Evolutionary conservation across 1,284 basidiomycete genomes (phyloP), one percentile per base, ranked within the genome.

Genomic region (Porogramme epimiltina): DNA sequence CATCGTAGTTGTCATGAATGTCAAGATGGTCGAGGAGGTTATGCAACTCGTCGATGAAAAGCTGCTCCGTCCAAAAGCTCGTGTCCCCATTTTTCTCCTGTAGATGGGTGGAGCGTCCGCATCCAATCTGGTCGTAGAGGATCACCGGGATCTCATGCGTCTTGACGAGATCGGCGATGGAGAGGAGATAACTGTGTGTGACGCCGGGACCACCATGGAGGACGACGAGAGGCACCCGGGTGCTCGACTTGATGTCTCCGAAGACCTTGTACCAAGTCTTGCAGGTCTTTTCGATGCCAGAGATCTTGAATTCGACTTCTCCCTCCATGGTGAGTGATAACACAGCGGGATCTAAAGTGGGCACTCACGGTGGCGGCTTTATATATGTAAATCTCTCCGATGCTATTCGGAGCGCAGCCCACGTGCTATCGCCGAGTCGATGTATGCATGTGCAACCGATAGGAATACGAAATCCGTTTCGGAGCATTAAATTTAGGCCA

Each of bases 1-100:
- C 54, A 55, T 73, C 70, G 57, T 72, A 80, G 38, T 70, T 55
- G 16, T 66, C 59, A 19, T 61, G 41, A 40, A 80, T 70, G 0
- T 65, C 64, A 1, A 82, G 64, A 40, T 74, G 62, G 5, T 49
- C 23, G 11, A 80, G 55, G 0, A 82, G 58, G 52, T 73, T 76
- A n/a, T 74, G 70, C 9, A 82, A 70, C 60, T 82, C 76, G 51
- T 75, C 70, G 55, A 80, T 63, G 63, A 80, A 81, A 11, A 81
- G 69, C 16, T 75, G 67, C 8, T 70, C 60, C 3, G 72, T 76
- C 79, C 79, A 81, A 60, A 80, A 80, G 0, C 53, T 52, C 16
- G 54, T 54, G 2, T 67, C 65, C 16, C 55, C 67, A 8, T 53
- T 36, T 49, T 73, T 76, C 15, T 73, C 70, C 0, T 47, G 63